A percentile compares a stretch with the other conserved stretches of the same genome.
Evolutionary conservation across 2,329 filamentous ascomycete genomes (phyloP).

Genomic region (Elsinoe arachidis): DNA sequence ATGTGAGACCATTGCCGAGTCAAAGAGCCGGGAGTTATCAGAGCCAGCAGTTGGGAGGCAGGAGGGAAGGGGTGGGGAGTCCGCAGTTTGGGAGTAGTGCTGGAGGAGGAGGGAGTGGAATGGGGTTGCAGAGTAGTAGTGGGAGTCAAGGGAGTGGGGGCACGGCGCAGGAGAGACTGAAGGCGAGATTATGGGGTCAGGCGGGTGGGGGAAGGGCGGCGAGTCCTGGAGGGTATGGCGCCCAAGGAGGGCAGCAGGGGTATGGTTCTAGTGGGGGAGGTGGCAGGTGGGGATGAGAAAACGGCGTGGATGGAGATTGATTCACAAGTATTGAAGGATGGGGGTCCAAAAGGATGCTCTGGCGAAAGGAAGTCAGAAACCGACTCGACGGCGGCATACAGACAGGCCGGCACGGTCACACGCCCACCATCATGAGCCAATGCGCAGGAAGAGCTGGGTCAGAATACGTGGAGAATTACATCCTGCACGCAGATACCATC

Average conservation of each 20-base stretch:
- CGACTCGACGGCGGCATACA: no score
- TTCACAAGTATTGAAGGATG: background rate
- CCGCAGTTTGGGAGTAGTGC: constrained; percentile 16
- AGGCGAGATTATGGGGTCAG: constrained; percentile 62
- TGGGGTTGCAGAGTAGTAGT: constrained; percentile 29
- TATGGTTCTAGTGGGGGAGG: background rate
- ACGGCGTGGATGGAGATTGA: background rate
- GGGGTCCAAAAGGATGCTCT: background rate
- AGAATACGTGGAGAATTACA: background rate
- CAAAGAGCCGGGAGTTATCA: constrained; percentile 71
- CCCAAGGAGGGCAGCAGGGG: background rate
- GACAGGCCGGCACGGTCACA: no score
- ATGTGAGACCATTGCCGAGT: constrained; percentile 55
- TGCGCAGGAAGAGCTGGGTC: background rate
- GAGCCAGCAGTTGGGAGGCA: constrained; percentile 32
- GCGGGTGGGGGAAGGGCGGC: constrained; percentile 1
- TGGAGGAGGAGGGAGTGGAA: background rate
- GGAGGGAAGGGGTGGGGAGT: constrained; percentile 30
- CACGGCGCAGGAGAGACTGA: constrained; percentile 72
- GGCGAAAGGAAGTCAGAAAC: background rate
- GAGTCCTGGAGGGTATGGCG: constrained; percentile 1
- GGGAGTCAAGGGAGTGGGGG: constrained; percentile 34
- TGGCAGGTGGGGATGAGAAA: background rate
- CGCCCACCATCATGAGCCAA: no score
- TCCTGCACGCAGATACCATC: no score